Evolutionary conservation across 257 asterid species (phyloP), one percentile per base, ranked within the genome.

Genomic region (Rehmannia glutinosa): DNA sequence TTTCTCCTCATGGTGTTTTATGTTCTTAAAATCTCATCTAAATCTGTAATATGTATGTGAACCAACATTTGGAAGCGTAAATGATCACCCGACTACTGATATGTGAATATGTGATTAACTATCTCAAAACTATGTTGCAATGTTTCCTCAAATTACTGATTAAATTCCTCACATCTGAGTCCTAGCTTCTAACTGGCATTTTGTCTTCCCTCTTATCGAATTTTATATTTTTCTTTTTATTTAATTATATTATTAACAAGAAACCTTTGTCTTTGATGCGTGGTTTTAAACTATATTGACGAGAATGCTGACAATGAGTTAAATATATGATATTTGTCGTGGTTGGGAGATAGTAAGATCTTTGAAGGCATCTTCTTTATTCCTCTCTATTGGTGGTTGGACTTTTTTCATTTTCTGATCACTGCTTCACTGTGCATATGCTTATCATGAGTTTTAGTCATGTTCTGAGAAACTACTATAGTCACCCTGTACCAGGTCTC

Each of bases 1-100:
- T n/a, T n/a, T n/a, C n/a, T n/a, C n/a, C n/a, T n/a, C 33, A 28
- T 77, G 8, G 25, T 68, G 62, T 19, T 39, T 53, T 49, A 38
- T 41, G 19, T 45, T 16, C n/a, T n/a, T n/a, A n/a, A n/a, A n/a
- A n/a, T n/a, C n/a, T n/a, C n/a, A n/a, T n/a, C n/a, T n/a, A n/a
- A n/a, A n/a, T n/a, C n/a, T n/a, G n/a, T n/a, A n/a, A 1, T 21
- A 16, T 30, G 60, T 36, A 13, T 16, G 25, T 71, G 45, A 21
- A 36, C 20, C 47, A 13, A 42, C 52, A 23, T 10, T 25, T 46
- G 15, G 51, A 62, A 62, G n/a, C 41, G 13, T 50, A 2, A 32
- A 15, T 53, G 59, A 19, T 63, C 3, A 17, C 4, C 17, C 25
- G 45, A 42, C 60, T 35, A 23, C 20, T 20, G 51, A 45, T 27